phyloP scores from a whole-genome alignment of 352 stramenopile genomes.

The Globisporangium viniferum region DNA sequence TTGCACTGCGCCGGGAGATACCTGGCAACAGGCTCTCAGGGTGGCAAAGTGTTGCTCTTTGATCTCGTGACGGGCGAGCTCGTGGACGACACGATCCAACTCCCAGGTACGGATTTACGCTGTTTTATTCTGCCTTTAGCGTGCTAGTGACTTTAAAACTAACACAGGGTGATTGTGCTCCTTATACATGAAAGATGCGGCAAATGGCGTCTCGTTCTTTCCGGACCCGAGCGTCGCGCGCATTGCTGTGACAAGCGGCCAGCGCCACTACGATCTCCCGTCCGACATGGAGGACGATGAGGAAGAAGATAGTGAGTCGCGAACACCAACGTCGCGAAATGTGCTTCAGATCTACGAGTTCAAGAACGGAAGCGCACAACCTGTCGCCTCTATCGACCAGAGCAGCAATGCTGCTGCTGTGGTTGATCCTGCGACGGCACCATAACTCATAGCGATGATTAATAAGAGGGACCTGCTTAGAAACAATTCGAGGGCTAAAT shows the following conservation, averaged over 20 bases:
- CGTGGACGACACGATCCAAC: constrained; percentile 39
- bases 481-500: neutral
- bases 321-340: constrained; percentile 16
- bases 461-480: neutral
- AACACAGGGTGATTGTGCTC: neutral
- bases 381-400: neutral
- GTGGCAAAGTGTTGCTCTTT: constrained; percentile 52
- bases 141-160: neutral
- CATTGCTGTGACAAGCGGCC: constrained; percentile 57
- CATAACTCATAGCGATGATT: neutral
- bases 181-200: constrained; percentile 28
- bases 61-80: constrained; percentile 50
- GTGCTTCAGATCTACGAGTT: constrained; percentile 51
- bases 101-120: constrained; percentile 16
- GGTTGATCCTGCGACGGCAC: constrained; percentile 1
- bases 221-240: constrained; percentile 38
- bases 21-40: constrained; percentile 57
- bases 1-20: constrained; percentile 59
- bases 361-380: neutral
- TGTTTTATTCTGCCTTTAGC: too few relatives aligned
- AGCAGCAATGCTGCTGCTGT: neutral
- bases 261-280: constrained; percentile 64
- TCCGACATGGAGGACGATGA: constrained; percentile 53
- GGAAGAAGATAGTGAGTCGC: constrained; percentile 6
- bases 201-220: constrained; percentile 80